Conservation (phyloP, 2,329 filamentous ascomycete genomes). For the Erysiphe pulchra region DNA sequence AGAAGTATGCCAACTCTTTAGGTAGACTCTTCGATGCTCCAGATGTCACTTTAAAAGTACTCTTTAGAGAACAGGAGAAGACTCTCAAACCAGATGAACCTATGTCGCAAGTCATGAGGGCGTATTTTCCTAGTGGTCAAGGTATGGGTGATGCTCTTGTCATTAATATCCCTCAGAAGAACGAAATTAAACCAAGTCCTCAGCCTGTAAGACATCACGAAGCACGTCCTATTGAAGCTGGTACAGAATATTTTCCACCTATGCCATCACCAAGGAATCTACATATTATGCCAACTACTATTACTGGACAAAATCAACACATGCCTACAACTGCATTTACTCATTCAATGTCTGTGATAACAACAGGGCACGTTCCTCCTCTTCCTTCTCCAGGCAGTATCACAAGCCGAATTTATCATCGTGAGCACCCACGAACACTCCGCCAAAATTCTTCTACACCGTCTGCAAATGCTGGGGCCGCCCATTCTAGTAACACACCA, state of each 20-base stretch:
- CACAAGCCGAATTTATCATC: slow-evolving; percentile 29
- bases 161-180: slow-evolving; percentile 58
- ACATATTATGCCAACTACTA: slow-evolving; percentile 7
- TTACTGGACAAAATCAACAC: slow-evolving; percentile 9
- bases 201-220: slow-evolving; percentile 29
- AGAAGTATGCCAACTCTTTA: slow-evolving; percentile 83
- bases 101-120: slow-evolving; percentile 52
- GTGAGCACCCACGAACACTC: slow-evolving; percentile 31
- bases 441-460: slow-evolving; percentile 57
- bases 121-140: slow-evolving; percentile 69
- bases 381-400: slow-evolving; percentile 21
- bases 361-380: slow-evolving; percentile 9
- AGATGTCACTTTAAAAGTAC: slow-evolving; percentile 58
- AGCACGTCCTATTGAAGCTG: slow-evolving; percentile 36
- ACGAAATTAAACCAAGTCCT: slow-evolving; percentile 62
- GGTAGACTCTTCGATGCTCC: slow-evolving; percentile 75
- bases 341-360: slow-evolving; percentile 53
- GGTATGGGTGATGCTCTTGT: slow-evolving; percentile 68
- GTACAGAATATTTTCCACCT: slow-evolving; percentile 63
- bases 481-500: slow-evolving; percentile 22
- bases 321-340: slow-evolving; percentile 12
- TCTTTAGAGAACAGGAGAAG: slow-evolving; percentile 47
- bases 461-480: slow-evolving; percentile 12
- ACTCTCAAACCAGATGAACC: slow-evolving; percentile 65
- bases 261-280: slow-evolving; percentile 21